Conservation (phyloP, 176 grass and related monocot species). For the Pontederia paniculata region DNA sequence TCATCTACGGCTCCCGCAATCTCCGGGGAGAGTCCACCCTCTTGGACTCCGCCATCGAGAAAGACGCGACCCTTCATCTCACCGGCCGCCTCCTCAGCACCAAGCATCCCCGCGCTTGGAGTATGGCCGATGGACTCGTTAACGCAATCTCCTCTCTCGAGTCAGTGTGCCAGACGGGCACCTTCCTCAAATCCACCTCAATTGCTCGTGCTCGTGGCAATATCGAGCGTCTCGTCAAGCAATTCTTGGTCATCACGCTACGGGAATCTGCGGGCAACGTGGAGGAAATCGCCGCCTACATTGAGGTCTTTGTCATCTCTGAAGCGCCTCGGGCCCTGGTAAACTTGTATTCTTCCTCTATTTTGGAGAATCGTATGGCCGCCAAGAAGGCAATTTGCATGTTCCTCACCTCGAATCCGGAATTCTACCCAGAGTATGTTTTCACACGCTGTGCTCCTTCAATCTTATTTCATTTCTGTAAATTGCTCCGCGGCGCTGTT, state of each 20-base stretch:
- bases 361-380: not conserved
- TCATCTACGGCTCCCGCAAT: slow-evolving; percentile 62
- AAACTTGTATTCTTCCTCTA: slow-evolving; percentile 46
- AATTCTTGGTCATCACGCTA: slow-evolving; percentile 31
- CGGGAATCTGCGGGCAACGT: too few relatives aligned
- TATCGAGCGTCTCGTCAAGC: slow-evolving; percentile 55
- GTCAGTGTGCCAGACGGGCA: not conserved
- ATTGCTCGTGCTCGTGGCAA: not conserved
- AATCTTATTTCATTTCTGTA: slow-evolving; percentile 60
- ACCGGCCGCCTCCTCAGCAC: slow-evolving; percentile 63
- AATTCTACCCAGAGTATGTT: slow-evolving; percentile 23
- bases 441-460: slow-evolving; percentile 28
- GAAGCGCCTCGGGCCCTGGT: slow-evolving; percentile 56
- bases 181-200: not conserved
- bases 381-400: slow-evolving; percentile 49
- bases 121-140: slow-evolving; percentile 66
- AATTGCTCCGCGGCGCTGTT: slow-evolving; percentile 29
- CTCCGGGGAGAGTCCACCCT: slow-evolving; percentile 49
- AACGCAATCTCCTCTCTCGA: slow-evolving; percentile 10
- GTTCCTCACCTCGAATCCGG: slow-evolving; percentile 26
- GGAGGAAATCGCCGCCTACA: slow-evolving; percentile 26
- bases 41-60: slow-evolving; percentile 26
- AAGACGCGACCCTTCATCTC: slow-evolving; percentile 62
- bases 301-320: slow-evolving; percentile 51
- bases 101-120: slow-evolving; percentile 53